Percentiles rank a stretch among this genome's conserved stretches.
These are phyloP conservation scores for Apiospora pterosperma DNA, from an alignment of 2,329 filamentous ascomycete species.

Conservation along the genomic window DNA sequence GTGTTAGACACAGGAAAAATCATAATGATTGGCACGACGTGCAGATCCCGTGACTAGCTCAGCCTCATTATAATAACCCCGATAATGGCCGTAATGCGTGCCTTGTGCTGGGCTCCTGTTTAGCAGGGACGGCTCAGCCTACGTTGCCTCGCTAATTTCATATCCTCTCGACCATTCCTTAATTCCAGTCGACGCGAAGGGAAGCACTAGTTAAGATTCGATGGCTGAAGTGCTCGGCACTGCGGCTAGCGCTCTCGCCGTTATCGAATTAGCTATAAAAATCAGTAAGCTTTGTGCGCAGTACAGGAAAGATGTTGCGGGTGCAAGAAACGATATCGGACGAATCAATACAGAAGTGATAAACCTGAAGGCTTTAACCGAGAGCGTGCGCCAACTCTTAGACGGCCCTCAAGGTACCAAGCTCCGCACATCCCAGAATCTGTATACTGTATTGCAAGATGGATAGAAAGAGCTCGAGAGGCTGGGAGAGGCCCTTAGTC, in stretches of 20 bases:
- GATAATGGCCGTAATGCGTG: no score
- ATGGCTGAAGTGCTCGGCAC: constrained; percentile 24
- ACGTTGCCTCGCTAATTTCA: not conserved
- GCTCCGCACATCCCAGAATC: constrained; percentile 22
- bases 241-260: constrained; percentile 33
- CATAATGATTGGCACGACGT: no score
- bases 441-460: constrained; percentile 16
- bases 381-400: constrained; percentile 23
- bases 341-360: constrained; percentile 26
- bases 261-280: constrained; percentile 34
- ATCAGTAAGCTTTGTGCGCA: constrained; percentile 29
- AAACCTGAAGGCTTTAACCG: constrained; percentile 21
- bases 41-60: no score
- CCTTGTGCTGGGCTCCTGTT: no score
- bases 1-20: no score
- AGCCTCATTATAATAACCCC: no score
- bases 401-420: constrained; percentile 20
- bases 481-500: constrained; percentile 21
- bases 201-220: not conserved
- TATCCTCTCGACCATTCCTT: not conserved
- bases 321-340: constrained; percentile 27
- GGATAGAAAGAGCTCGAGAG: constrained; percentile 17
- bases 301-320: constrained; percentile 30
- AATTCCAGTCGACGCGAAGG: not conserved
- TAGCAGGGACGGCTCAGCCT: not conserved